Conservation (phyloP, 2,329 filamentous ascomycete species). For the Volutella citrinella region DNA sequence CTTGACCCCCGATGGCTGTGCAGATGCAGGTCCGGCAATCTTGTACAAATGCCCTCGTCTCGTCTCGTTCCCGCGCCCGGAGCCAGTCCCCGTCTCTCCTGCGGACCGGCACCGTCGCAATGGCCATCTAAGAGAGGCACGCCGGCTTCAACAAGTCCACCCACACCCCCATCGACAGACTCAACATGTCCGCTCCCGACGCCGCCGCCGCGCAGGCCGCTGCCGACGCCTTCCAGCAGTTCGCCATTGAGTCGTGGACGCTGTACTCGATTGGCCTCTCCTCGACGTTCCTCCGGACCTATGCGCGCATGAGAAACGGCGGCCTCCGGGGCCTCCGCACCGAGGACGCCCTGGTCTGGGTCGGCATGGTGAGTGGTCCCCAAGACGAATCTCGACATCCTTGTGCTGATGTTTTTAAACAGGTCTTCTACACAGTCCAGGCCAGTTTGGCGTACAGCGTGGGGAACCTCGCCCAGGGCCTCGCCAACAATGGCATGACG, state of each 20-base stretch:
- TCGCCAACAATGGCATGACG: constrained; percentile 55
- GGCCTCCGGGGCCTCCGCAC: constrained; percentile 22
- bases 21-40: too few relatives aligned
- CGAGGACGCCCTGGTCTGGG: constrained; percentile 29
- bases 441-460: constrained; percentile 47
- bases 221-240: constrained; percentile 11
- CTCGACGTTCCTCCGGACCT: constrained; percentile 27
- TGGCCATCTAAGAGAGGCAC: too few relatives aligned
- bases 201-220: constrained; percentile 12
- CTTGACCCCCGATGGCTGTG: too few relatives aligned
- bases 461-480: constrained; percentile 42
- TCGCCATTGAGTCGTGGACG: constrained; percentile 24
- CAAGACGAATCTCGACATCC: too few relatives aligned
- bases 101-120: too few relatives aligned
- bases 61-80: too few relatives aligned
- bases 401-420: too few relatives aligned
- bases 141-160: too few relatives aligned
- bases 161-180: too few relatives aligned
- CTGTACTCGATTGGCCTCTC: constrained; percentile 24
- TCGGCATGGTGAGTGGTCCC: constrained; percentile 10
- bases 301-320: constrained; percentile 23
- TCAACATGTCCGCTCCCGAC: too few relatives aligned
- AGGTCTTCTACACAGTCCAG: constrained; percentile 50
- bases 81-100: too few relatives aligned
- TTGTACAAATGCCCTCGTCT: too few relatives aligned